Conservation (phyloP, 495 filamentous ascomycete genomes). For the Mytilinidion resinicola region DNA sequence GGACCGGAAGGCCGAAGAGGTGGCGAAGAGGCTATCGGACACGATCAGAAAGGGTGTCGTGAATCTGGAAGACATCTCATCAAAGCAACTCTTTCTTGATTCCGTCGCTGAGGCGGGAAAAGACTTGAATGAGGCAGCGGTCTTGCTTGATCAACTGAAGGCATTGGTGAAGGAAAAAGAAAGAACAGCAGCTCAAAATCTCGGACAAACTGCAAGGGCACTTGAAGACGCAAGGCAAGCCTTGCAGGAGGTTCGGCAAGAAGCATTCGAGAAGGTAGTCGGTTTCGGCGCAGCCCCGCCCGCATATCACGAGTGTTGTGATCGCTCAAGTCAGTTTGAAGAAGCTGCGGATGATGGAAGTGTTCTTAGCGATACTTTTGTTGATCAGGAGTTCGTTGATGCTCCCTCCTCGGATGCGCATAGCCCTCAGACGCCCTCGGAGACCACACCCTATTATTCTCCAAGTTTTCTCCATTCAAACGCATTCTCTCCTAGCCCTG, state of each 20-base stretch:
- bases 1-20: not conserved
- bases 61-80: not conserved
- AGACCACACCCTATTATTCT: too few species aligned
- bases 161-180: constrained; percentile 5
- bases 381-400: too few species aligned
- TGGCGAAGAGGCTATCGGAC: not conserved
- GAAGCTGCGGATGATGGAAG: constrained; percentile 4
- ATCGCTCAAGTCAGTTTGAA: constrained; percentile 3
- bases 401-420: too few species aligned
- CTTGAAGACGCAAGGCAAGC: constrained; percentile 11
- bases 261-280: constrained; percentile 15
- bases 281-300: constrained; percentile 15
- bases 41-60: not conserved
- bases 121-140: not conserved
- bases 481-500: too few species aligned
- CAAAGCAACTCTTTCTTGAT: not conserved
- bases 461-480: too few species aligned
- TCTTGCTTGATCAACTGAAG: not conserved
- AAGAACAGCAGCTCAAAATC: not conserved
- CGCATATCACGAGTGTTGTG: constrained; percentile 17
- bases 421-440: too few species aligned
- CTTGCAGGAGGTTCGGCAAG: constrained; percentile 11
- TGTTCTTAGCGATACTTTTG: not conserved
- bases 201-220: constrained; percentile 1
- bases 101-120: not conserved